Base-by-base conservation (phyloP, 139 green algal species). In the Chlorella sorokiniana region DNA sequence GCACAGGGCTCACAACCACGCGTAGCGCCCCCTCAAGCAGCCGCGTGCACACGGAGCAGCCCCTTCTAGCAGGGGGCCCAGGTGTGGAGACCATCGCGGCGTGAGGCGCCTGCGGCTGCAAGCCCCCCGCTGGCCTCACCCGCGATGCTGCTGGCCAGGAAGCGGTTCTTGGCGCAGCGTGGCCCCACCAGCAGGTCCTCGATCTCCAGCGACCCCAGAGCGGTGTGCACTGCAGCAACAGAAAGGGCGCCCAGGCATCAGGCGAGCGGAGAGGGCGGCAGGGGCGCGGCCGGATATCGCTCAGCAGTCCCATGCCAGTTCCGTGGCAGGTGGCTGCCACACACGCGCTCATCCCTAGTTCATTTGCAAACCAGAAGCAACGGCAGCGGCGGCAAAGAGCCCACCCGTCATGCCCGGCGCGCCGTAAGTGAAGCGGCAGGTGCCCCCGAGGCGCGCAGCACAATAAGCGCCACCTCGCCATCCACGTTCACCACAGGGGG, bases 101-200 rank as follows among this genome's bases (percentile, higher is more conserved):
- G 48, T 56, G 48, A 25, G 48, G 48, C 48, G 16, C 48, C 48
- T 11, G 11, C 48, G 9, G 5, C 52, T 61, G 52, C 52, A 9
- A 10, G 61, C 27, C 14, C 27, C 61, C 61, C 61, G 27, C 8
- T 68, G 61, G 31, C 23, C 72, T n/a, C 20, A 35, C 73, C 73
- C 27, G 38, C 37, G 23, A 38, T 62, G 76, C 82, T 86, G 56
- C 81, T 41, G 9, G 88, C 86, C 41, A 91, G 68, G 77, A 86
- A 85, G 31, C 81, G 51, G 42, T 81, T 69, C 42, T 67, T 51
- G 20, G 67, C 41, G 74, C 80, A 79, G 9, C 79, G 70, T 1
- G 67, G 31, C 6, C 89, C 94, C 63, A 94, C 83, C 31, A 98
- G 84, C 67, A 92, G 51, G 69, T 98, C 94, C 16, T 95, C 86